Conservation (phyloP, 495 filamentous ascomycete genomes). For the Aspergillus nanangensis region DNA sequence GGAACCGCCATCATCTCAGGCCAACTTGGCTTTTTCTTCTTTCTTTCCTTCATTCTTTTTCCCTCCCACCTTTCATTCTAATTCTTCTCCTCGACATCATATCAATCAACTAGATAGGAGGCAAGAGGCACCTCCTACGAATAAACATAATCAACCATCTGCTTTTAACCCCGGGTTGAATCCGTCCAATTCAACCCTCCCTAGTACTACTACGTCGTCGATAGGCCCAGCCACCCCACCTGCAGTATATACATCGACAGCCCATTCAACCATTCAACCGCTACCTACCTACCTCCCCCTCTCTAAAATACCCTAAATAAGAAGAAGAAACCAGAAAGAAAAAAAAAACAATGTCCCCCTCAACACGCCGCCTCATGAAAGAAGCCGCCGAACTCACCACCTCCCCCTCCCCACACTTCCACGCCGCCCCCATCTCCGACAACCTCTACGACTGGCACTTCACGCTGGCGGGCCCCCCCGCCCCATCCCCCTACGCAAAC, state of each 20-base stretch:
- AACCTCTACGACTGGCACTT: slow-evolving; percentile 99
- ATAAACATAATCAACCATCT: too few relatives aligned
- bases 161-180: too few relatives aligned
- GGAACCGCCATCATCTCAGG: background rate
- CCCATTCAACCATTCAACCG: background rate
- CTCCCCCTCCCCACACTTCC: slow-evolving; percentile 74
- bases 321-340: background rate
- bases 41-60: slow-evolving; percentile 2
- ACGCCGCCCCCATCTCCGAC: slow-evolving; percentile 71
- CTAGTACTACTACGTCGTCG: too few relatives aligned
- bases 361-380: slow-evolving; percentile 56
- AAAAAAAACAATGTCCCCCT: slow-evolving; percentile 25
- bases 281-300: background rate
- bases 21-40: background rate
- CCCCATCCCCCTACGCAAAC: slow-evolving; percentile 66
- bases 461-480: slow-evolving; percentile 86
- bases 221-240: too few relatives aligned
- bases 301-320: background rate
- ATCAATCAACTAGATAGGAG: too few relatives aligned
- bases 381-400: slow-evolving; percentile 80
- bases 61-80: background rate
- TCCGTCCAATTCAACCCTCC: too few relatives aligned
- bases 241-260: too few relatives aligned
- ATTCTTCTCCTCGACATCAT: background rate
- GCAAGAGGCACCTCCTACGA: too few relatives aligned